A percentile compares a stretch with the other conserved stretches of the same genome.
Evolutionary conservation across 768 basidiomycete species (phyloP).

Genomic region (Suillus subalutaceus): DNA sequence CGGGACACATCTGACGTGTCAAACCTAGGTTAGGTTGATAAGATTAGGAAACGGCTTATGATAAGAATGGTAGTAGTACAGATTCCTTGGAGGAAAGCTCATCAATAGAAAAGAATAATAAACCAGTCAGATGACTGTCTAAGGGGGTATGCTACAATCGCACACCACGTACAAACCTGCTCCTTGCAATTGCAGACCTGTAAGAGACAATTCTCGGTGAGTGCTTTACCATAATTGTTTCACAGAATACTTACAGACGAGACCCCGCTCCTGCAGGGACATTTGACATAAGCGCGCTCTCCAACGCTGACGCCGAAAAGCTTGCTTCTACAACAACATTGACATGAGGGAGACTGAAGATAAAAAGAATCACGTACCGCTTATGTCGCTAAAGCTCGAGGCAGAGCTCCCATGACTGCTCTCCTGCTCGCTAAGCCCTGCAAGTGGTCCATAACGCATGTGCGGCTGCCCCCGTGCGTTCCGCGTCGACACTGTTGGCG

Average conservation of each 20-base stretch:
- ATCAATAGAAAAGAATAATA: conserved; percentile 9
- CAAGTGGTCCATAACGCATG: conserved; percentile 47
- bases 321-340: conserved; percentile 55
- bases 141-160: conserved; percentile 25
- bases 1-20: conserved; percentile 1
- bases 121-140: not conserved
- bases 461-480: conserved; percentile 55
- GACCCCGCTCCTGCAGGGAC: conserved; percentile 62
- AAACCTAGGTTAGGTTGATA: not conserved
- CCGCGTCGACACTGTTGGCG: conserved; percentile 58
- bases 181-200: conserved; percentile 41
- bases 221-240: not conserved
- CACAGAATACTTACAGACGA: conserved; percentile 57
- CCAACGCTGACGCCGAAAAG: conserved; percentile 76
- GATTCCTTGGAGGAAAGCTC: not conserved
- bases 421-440: conserved; percentile 53
- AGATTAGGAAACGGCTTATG: not conserved
- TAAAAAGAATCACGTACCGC: conserved; percentile 53
- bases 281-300: conserved; percentile 80
- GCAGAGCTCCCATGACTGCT: conserved; percentile 74
- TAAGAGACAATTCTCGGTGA: not conserved
- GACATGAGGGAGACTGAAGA: not conserved
- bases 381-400: conserved; percentile 85
- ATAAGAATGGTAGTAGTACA: not conserved
- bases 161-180: conserved; percentile 31